A percentile compares a stretch with the other conserved stretches of the same genome.
These are phyloP conservation scores for Wickerhamomyces xylosicus DNA, from an alignment of 805 yeast genomes.

Conservation along the genomic window DNA sequence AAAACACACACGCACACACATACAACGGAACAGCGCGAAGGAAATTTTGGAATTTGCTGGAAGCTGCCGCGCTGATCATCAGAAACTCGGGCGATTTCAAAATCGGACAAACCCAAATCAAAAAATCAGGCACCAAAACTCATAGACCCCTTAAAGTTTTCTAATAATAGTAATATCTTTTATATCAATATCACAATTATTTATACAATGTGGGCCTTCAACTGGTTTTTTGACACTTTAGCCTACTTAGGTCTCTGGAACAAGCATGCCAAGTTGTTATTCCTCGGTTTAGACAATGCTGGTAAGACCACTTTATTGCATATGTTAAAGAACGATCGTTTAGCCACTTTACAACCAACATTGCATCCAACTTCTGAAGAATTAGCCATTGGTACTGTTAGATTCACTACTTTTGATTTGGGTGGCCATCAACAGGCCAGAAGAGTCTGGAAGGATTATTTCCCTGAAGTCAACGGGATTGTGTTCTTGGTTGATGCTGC, in stretches of 20 bases:
- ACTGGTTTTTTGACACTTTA: conserved; percentile 47
- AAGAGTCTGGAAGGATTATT: conserved; percentile 98
- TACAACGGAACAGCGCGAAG: no score
- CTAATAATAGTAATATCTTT: no score
- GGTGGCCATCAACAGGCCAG: conserved; percentile 99
- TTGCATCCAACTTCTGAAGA: conserved; percentile 98
- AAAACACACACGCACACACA: no score
- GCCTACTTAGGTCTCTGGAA: conserved; percentile 80
- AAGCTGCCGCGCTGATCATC: no score
- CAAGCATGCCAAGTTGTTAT: conserved; percentile 92
- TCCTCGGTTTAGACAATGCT: conserved; percentile 95
- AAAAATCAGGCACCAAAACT: no score
- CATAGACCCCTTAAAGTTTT: no score
- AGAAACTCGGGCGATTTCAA: no score
- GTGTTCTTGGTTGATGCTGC: conserved; percentile 96
- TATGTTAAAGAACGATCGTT: conserved; percentile 87
- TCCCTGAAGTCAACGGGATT: conserved; percentile 98
- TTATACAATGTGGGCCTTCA: conserved; percentile 31
- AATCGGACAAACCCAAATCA: no score
- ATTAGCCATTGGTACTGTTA: conserved; percentile 89
- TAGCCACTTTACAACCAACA: conserved; percentile 96
- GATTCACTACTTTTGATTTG: conserved; percentile 95
- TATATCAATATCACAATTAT: no score
- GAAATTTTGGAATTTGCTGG: no score
- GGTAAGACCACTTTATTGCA: conserved; percentile 90